A percentile compares a stretch with the other conserved stretches of the same genome.
Evolutionary conservation across 805 yeast species (phyloP).

Genomic region (Barnettozyma pratensis): DNA sequence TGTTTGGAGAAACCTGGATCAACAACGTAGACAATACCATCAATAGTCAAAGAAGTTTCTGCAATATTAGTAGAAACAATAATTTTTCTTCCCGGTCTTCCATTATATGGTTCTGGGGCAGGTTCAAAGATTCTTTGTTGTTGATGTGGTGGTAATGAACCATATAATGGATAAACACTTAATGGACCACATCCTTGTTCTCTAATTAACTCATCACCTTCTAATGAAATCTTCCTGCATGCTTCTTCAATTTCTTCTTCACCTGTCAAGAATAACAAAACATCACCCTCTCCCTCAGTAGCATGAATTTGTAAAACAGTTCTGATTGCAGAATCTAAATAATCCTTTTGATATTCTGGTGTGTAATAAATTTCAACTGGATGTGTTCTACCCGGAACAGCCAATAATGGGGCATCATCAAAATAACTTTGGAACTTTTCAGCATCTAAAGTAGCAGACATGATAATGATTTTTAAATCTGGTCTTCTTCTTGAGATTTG

Average conservation of each 20-base stretch:
- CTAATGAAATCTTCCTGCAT: conserved; percentile 79
- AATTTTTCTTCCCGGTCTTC: conserved; percentile 92
- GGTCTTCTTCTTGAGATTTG: conserved; percentile 75
- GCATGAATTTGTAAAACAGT: conserved; percentile 97
- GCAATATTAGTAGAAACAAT: conserved; percentile 94
- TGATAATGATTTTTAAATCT: conserved; percentile 85
- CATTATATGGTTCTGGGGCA: conserved; percentile 72
- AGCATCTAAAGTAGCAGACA: conserved; percentile 98
- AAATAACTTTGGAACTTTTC: conserved; percentile 91
- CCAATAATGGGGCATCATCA: conserved; percentile 85
- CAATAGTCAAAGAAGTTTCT: conserved; percentile 95
- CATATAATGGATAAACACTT: conserved; percentile 87
- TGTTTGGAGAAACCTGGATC: conserved; percentile 98
- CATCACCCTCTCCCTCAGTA: conserved; percentile 91
- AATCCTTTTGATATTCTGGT: conserved; percentile 93
- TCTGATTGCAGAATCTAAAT: conserved; percentile 89
- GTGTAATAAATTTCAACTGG: conserved; percentile 97
- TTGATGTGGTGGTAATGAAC: conserved; percentile 93
- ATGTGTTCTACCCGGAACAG: conserved; percentile 97
- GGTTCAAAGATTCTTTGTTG: conserved; percentile 92
- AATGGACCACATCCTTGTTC: conserved; percentile 90
- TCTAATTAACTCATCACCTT: conserved; percentile 81
- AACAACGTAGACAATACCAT: conserved; percentile 94
- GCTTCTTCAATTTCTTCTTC: conserved; percentile 99
- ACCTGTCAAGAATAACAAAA: conserved; percentile 84